Evolutionary conservation across 129 eudicot species (phyloP).

Genomic region (Flaveria bidentis): DNA sequence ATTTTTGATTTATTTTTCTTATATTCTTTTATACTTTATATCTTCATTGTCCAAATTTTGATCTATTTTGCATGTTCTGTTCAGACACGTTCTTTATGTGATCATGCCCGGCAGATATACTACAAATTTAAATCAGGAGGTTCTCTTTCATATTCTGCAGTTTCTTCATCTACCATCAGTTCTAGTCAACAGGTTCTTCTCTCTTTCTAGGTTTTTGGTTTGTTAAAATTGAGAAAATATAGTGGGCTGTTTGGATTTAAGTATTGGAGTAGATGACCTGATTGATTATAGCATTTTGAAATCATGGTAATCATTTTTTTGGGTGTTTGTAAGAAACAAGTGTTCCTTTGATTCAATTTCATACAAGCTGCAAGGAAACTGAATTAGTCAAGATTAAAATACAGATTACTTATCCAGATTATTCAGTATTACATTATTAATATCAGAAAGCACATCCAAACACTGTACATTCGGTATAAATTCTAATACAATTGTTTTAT

Average conservation of each 20-base stretch:
- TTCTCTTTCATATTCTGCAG: slow-evolving; percentile 62
- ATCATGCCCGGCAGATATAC: slow-evolving; percentile 68
- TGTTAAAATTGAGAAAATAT: not conserved
- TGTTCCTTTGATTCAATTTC: not conserved
- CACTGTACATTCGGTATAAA: slow-evolving; percentile 1
- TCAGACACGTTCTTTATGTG: slow-evolving; percentile 71
- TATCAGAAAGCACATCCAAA: not conserved
- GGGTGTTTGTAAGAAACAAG: not conserved
- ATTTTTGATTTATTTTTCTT: slow-evolving; percentile 1
- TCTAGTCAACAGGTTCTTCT: slow-evolving; percentile 57
- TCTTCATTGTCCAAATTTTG: slow-evolving; percentile 19
- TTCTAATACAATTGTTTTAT: slow-evolving; percentile 7
- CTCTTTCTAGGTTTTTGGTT: not conserved
- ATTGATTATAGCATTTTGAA: slow-evolving; percentile 8
- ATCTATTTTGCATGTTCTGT: slow-evolving; percentile 26
- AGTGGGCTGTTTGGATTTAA: not conserved
- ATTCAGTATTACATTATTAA: not conserved
- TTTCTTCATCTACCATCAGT: slow-evolving; percentile 59
- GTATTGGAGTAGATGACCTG: slow-evolving; percentile 3
- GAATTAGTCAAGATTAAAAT: not conserved
- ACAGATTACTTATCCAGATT: not conserved
- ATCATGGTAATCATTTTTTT: not conserved
- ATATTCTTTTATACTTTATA: not conserved
- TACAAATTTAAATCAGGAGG: slow-evolving; percentile 75
- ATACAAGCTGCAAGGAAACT: not conserved